These are phyloP conservation scores for Globisporangium uncinulatum DNA, from an alignment of 352 stramenopile genomes.

Conservation along the genomic window DNA sequence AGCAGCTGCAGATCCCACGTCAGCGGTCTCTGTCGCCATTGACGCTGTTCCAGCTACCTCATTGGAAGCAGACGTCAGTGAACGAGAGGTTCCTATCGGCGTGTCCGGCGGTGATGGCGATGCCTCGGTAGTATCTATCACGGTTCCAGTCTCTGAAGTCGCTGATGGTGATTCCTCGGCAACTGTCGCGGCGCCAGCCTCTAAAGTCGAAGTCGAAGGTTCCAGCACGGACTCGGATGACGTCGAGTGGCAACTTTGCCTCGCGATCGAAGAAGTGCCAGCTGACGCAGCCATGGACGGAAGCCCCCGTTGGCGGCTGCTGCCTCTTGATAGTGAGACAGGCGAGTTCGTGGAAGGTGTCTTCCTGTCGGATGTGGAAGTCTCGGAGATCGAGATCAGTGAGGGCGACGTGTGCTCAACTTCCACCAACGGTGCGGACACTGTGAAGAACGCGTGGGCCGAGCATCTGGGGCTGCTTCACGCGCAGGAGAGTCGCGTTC, in stretches of 20 bases:
- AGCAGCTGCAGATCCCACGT: too few relatives aligned
- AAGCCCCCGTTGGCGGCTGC: conserved; percentile 40
- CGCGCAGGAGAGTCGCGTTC: conserved; percentile 43
- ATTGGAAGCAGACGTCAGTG: too few relatives aligned
- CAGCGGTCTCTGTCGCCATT: too few relatives aligned
- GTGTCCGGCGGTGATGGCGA: background rate
- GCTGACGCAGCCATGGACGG: background rate
- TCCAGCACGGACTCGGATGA: conserved; percentile 6
- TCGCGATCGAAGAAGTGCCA: conserved; percentile 27
- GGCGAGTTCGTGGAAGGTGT: conserved; percentile 55
- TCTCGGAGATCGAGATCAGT: conserved; percentile 55
- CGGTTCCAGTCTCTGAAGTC: conserved; percentile 2
- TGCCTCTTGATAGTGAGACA: conserved; percentile 38
- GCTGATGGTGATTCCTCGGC: background rate
- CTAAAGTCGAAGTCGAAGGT: conserved; percentile 19
- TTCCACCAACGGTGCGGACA: conserved; percentile 13
- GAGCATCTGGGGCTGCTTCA: conserved; percentile 49
- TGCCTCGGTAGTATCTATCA: background rate
- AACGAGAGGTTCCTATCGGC: too few relatives aligned
- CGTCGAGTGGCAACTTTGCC: conserved; percentile 43
- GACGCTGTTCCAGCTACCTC: too few relatives aligned
- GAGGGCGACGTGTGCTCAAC: conserved; percentile 55
- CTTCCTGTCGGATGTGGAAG: conserved; percentile 48
- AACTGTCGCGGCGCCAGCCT: background rate
- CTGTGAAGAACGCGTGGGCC: conserved; percentile 35